Evolutionary conservation across 1,284 basidiomycete species (phyloP).

Genomic region (Takashimella koratensis): DNA sequence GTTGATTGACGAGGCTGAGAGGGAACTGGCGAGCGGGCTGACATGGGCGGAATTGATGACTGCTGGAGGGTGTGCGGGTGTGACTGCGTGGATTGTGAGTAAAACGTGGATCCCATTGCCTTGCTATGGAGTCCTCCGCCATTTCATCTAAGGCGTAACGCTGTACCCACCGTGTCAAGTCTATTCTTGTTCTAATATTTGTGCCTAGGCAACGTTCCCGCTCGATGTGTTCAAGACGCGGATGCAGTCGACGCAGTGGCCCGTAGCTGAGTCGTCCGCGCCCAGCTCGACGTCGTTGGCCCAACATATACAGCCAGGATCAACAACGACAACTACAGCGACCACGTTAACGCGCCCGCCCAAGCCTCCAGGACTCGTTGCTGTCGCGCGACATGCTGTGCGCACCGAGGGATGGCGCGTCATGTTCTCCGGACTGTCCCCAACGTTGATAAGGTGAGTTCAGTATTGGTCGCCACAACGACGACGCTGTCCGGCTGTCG

Average conservation of each 20-base stretch:
- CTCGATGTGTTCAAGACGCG: conserved; percentile 83
- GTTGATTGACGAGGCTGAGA: conserved; percentile 54
- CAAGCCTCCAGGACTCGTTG: conserved; percentile 14
- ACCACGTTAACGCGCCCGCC: conserved; percentile 45
- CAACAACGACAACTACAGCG: not conserved
- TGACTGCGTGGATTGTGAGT: conserved; percentile 48
- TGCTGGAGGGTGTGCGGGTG: conserved; percentile 74
- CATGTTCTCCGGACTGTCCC: conserved; percentile 70
- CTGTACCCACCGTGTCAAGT: too few species aligned
- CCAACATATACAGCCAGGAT: too few species aligned
- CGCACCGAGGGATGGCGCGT: conserved; percentile 62
- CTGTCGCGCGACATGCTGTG: conserved; percentile 55
- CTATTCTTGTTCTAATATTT: too few species aligned
- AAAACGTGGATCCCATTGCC: too few species aligned
- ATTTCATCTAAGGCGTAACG: too few species aligned
- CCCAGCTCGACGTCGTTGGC: not conserved
- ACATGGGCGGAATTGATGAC: conserved; percentile 62
- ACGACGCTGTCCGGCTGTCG: too few species aligned
- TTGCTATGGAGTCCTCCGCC: not conserved
- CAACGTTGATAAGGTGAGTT: conserved; percentile 70
- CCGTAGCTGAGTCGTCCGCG: not conserved
- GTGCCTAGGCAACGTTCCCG: conserved; percentile 63
- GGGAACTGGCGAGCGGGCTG: conserved; percentile 50
- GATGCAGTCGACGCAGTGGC: conserved; percentile 57
- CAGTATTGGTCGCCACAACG: too few species aligned